Percentiles rank a stretch among this genome's conserved stretches.
Conservation (phyloP, 139 green algal species). For the Diplosphaera chodatii region DNA sequence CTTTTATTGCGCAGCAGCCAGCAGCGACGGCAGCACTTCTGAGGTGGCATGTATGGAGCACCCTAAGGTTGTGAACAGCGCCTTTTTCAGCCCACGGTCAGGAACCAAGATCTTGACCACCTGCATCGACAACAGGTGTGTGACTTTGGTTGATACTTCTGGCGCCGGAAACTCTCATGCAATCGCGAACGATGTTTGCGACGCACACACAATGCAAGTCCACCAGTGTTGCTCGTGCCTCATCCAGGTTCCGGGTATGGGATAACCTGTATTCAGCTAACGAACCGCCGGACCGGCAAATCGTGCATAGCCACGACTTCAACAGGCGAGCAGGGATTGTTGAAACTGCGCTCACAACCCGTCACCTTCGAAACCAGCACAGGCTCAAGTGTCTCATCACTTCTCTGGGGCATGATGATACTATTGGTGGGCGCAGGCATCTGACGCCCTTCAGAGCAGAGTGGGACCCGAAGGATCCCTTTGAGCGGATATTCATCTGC, state of each 20-base stretch:
- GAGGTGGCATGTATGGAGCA: constrained; percentile 38
- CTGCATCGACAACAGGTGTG: constrained; percentile 78
- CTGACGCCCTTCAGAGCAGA: constrained; percentile 80
- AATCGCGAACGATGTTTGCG: no score
- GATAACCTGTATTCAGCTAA: constrained; percentile 43
- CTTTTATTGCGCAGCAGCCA: not conserved
- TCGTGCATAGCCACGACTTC: constrained; percentile 92
- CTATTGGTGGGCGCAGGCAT: no score
- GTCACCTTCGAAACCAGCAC: no score
- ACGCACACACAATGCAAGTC: no score
- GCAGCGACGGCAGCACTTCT: not conserved
- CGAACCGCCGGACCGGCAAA: constrained; percentile 44
- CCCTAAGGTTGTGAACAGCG: constrained; percentile 70
- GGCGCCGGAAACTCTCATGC: no score
- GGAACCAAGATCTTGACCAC: constrained; percentile 82
- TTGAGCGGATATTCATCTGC: constrained; percentile 60
- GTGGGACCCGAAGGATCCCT: constrained; percentile 77
- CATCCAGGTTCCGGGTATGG: constrained; percentile 75
- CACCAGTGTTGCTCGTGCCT: no score
- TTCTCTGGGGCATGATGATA: no score
- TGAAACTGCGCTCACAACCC: no score
- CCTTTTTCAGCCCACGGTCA: constrained; percentile 71
- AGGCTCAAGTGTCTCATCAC: no score
- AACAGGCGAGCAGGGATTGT: no score
- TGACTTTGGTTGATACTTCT: no score